Evolutionary conservation across 768 basidiomycete species (phyloP), one percentile per base, ranked within the genome.

Genomic region (Cyathus striatus): DNA sequence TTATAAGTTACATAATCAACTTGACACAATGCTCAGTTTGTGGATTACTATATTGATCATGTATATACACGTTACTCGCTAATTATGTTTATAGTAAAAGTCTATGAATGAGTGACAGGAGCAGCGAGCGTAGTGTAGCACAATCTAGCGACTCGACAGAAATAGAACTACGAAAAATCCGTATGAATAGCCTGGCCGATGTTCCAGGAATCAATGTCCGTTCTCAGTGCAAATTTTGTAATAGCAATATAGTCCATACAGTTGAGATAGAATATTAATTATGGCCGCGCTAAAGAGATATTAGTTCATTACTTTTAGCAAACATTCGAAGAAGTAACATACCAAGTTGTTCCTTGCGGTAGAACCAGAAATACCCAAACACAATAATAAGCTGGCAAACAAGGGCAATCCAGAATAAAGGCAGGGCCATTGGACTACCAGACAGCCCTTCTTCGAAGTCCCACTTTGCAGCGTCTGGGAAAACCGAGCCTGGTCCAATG

Each of bases 341-440:
- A 87, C 86, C 64, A 47, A 95, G 78, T 61, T 95, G 92, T 65
- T 95, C 92, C 68, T 90, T 92, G 62, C 92, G 82, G 66, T 94
- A 95, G 79, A 95, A 94, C 89, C 89, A 89, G 72, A 93, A 92
- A 69, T 95, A 95, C 17, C 92, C 92, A 47, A 83, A 63, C 45
- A 94, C 90, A 56, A 95, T 91, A 51, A 92, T 62, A 42, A 95
- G 56, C 59, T 91, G 89, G 59, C 81, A 87, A 5, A 80, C 53
- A 43, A 89, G 68, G 36, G 89, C 90, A 40, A 93, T 64, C 92
- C 92, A 95, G 73, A 95, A 95, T 35, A 87, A 74, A 42, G 89
- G 83, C 13, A 77, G 71, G 16, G 85, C 87, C 78, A 91, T 82
- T 17, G 89, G 89, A 53, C 89, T 90, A 48, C 81, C 81, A 72